Conservation (phyloP, 139 green algal species). For the Tetraselmis chui region DNA sequence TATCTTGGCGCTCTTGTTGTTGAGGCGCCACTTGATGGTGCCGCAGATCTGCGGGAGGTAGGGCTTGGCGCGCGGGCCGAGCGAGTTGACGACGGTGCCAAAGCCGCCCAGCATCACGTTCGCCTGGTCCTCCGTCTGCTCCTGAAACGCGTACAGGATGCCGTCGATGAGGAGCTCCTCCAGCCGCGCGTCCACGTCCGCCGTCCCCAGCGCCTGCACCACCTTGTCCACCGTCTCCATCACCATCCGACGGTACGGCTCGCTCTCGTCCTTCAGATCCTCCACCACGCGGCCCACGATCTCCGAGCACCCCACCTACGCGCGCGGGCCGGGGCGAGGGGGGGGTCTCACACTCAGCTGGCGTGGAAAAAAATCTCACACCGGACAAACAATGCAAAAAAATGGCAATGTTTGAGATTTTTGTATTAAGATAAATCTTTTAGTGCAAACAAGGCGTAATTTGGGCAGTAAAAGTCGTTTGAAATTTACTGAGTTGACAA, state of each 20-base stretch:
- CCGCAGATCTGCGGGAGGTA: slow-evolving; percentile 98
- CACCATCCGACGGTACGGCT: slow-evolving; percentile 96
- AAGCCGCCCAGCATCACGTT: slow-evolving; percentile 97
- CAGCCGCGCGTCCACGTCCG: slow-evolving; percentile 89
- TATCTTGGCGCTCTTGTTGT: slow-evolving; percentile 96
- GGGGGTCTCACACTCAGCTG: too few relatives aligned
- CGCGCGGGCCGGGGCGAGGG: too few relatives aligned
- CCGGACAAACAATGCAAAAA: too few relatives aligned
- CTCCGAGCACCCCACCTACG: slow-evolving; percentile 75
- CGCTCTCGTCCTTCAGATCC: slow-evolving; percentile 97
- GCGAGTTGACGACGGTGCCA: slow-evolving; percentile 88
- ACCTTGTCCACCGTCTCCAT: slow-evolving; percentile 95
- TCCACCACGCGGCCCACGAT: slow-evolving; percentile 93
- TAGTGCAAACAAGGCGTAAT: too few relatives aligned
- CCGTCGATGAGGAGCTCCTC: slow-evolving; percentile 98
- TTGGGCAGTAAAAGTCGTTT: too few relatives aligned
- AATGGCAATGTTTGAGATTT: too few relatives aligned
- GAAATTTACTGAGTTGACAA: too few relatives aligned
- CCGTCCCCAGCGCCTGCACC: slow-evolving; percentile 74
- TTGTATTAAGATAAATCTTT: too few relatives aligned
- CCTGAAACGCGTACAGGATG: slow-evolving; percentile 98
- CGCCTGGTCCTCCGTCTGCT: slow-evolving; percentile 78
- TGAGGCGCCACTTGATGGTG: slow-evolving; percentile 99
- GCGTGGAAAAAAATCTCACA: too few relatives aligned
- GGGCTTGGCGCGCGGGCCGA: slow-evolving; percentile 85